phyloP scores from a whole-genome alignment of 176 grass and related monocot species.

The Musa beccarii region DNA sequence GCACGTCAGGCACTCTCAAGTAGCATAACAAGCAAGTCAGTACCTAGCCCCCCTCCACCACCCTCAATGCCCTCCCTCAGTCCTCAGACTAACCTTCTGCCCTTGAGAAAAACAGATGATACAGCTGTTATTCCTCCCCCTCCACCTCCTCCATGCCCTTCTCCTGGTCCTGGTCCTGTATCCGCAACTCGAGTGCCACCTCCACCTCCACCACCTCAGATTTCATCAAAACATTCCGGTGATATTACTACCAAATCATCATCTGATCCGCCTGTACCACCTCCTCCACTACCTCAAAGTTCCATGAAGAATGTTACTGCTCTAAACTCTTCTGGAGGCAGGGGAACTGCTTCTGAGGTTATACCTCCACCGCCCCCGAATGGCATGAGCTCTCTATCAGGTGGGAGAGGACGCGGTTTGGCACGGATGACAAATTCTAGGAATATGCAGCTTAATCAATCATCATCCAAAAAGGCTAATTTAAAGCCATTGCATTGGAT shows the following conservation, averaged over 20 bases:
- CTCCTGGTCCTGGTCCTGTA: not conserved
- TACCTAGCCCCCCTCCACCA: slow-evolving; percentile 25
- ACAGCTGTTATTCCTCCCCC: not conserved
- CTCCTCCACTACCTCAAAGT: slow-evolving; percentile 38
- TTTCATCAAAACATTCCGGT: slow-evolving; percentile 3
- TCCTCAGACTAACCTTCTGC: not conserved
- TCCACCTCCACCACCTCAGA: slow-evolving; percentile 24
- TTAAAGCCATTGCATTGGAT: slow-evolving; percentile 99
- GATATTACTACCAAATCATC: slow-evolving; percentile 2
- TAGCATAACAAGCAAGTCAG: slow-evolving; percentile 17
- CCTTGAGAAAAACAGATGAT: not conserved
- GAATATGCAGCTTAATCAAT: slow-evolving; percentile 42
- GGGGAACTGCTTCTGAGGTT: slow-evolving; percentile 11
- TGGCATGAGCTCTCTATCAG: slow-evolving; percentile 16
- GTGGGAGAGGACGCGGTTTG: slow-evolving; percentile 22
- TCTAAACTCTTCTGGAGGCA: not conserved
- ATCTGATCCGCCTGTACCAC: slow-evolving; percentile 26
- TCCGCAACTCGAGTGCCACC: not conserved
- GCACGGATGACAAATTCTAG: slow-evolving; percentile 26
- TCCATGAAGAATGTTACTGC: not conserved
- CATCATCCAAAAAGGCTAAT: slow-evolving; percentile 57
- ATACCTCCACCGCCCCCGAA: slow-evolving; percentile 32
- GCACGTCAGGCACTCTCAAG: slow-evolving; percentile 20
- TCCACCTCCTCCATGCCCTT: slow-evolving; percentile 9
- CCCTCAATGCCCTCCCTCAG: not conserved